Evolutionary conservation across 352 stramenopile species (phyloP), one percentile per base, ranked within the genome.

Genomic region (Globisporangium alternatum): DNA sequence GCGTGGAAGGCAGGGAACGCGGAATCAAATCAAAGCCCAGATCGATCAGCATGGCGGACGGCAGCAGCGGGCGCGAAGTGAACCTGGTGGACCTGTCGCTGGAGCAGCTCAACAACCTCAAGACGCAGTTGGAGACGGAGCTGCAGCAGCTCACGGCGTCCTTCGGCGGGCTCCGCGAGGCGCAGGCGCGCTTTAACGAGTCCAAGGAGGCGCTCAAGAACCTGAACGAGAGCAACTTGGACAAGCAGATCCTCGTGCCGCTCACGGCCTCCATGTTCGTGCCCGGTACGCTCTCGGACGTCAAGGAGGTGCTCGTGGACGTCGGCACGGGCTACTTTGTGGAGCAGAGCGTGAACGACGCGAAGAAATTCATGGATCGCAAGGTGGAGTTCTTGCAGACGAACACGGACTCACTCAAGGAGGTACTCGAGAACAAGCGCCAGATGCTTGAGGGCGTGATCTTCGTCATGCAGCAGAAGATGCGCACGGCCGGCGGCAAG

Each of bases 201-300:
- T 96, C 88, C 58, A 92, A 92, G 72, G 75, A 85, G 30, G 85
- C 86, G 63, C 80, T 96, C 5, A 37, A 70, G 52, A 62, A 59
- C 39, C 86, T 97, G 62, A 75, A 75, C 55, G 68, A 70, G 28
- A 61, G 72, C 12, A 88, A 91, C 68, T 62, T 80, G 31, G 70
- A 83, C 69, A 90, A 91, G 77, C 67, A 96, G 57, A 83, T 98
- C 52, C 92, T 98, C 65, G 93, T 98, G 62, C 95, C 95, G 37
- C 78, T 98, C 33, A 98, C 95, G n/a, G 89, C 95, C 67, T 97
- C 88, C 61, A 92, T 98, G 65, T 98, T 98, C 66, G 93, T 97
- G 28, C 91, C 91, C 0, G 95, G 91, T 21, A 96, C 78, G 60
- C 80, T 98, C 33, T 70, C 80, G 37, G 90, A 96, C 64, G 86